Conservation (phyloP, 139 green algal genomes). For the Edaphochlamys debaryana region DNA sequence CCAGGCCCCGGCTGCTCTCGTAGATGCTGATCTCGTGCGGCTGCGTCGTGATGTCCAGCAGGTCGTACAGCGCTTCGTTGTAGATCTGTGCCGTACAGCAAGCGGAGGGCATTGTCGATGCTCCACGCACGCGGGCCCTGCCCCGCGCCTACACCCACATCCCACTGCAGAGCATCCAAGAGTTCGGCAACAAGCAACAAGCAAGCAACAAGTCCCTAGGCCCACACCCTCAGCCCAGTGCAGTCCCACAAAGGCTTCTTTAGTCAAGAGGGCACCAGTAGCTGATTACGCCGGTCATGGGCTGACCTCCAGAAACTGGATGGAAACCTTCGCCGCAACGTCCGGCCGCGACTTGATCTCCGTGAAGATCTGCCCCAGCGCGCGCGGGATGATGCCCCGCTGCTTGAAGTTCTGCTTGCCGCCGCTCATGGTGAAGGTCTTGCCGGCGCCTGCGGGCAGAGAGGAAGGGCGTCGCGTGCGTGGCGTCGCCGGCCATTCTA, state of each 20-base stretch:
- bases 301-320: slow-evolving; percentile 65
- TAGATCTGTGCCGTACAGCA: slow-evolving; percentile 78
- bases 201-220: too few relatives aligned
- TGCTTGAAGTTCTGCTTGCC: slow-evolving; percentile 58
- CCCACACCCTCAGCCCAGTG: too few relatives aligned
- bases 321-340: slow-evolving; percentile 32
- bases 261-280: too few relatives aligned
- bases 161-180: too few relatives aligned
- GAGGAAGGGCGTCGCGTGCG: too few relatives aligned
- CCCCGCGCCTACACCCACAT: too few relatives aligned
- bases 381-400: slow-evolving; percentile 73
- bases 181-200: too few relatives aligned
- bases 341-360: slow-evolving; percentile 43
- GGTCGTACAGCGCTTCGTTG: slow-evolving; percentile 77
- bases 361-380: slow-evolving; percentile 61
- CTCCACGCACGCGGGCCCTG: too few relatives aligned
- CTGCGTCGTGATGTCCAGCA: slow-evolving; percentile 71
- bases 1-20: slow-evolving; percentile 40
- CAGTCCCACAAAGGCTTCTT: too few relatives aligned
- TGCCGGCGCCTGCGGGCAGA: slow-evolving; percentile 70
- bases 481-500: too few relatives aligned
- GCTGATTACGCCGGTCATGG: too few relatives aligned
- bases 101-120: too few relatives aligned
- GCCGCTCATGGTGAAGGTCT: slow-evolving; percentile 78
- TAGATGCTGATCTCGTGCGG: slow-evolving; percentile 59